Percentiles rank a stretch among this genome's conserved stretches.
Evolutionary conservation across 2,329 filamentous ascomycete species (phyloP).

Genomic region (Verticillium nubilum): DNA sequence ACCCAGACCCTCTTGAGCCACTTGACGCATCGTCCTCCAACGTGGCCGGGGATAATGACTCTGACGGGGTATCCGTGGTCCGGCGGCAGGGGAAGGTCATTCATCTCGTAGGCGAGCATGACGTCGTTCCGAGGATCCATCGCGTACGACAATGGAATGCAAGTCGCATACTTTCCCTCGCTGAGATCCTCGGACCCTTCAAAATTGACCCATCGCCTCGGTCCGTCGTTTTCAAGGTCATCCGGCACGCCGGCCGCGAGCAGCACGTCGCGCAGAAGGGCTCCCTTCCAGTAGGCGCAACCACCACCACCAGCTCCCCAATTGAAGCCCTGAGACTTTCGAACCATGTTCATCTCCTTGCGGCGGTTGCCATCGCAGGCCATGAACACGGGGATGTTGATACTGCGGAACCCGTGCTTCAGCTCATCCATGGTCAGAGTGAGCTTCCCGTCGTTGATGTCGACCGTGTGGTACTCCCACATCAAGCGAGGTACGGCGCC

Average conservation of each 20-base stretch:
- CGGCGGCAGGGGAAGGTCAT: conserved; percentile 31
- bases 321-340: conserved; percentile 40
- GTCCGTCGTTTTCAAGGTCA: conserved; percentile 1
- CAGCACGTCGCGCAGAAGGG: conserved; percentile 37
- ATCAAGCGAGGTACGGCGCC: conserved; percentile 43
- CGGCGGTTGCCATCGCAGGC: conserved; percentile 45
- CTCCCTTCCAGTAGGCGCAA: conserved; percentile 46
- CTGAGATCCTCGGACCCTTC: conserved; percentile 40
- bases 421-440: conserved; percentile 37
- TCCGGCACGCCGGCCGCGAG: conserved; percentile 29
- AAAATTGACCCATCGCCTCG: conserved; percentile 39
- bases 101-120: conserved; percentile 42
- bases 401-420: conserved; percentile 30
- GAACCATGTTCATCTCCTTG: conserved; percentile 46
- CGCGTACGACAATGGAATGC: conserved; percentile 40
- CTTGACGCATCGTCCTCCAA: conserved; percentile 39
- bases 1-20: conserved; percentile 38
- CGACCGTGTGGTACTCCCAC: conserved; percentile 42
- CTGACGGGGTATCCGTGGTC: conserved; percentile 41
- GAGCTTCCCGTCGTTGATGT: conserved; percentile 32
- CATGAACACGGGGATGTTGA: conserved; percentile 42
- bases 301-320: conserved; percentile 39
- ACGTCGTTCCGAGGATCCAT: conserved; percentile 43
- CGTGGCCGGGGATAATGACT: conserved; percentile 34
- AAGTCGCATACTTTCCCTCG: conserved; percentile 42